These are phyloP conservation scores for Geranium rotundifolium DNA, from an alignment of 345 rosid genomes.

Conservation along the genomic window DNA sequence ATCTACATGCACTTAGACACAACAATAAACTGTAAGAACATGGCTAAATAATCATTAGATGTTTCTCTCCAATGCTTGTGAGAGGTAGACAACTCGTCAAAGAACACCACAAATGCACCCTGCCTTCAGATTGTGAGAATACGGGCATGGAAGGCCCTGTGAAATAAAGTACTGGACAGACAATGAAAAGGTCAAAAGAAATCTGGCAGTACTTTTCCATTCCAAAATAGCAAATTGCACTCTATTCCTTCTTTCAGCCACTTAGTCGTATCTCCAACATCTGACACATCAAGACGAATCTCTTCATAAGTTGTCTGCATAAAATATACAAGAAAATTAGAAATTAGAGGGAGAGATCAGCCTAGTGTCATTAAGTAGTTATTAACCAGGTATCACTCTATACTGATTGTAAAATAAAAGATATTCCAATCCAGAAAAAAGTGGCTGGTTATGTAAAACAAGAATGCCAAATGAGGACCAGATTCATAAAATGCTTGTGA, in stretches of 20 bases:
- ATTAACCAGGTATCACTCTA: too few species aligned
- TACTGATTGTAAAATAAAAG: not conserved
- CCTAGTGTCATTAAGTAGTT: not conserved
- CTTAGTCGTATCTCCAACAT: not conserved
- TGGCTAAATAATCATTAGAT: too few species aligned
- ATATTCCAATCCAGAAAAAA: not conserved
- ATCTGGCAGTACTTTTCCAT: conserved; percentile 50
- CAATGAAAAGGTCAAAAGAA: not conserved
- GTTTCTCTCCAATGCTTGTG: not conserved
- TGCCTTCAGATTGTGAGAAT: too few species aligned
- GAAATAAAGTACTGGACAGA: not conserved
- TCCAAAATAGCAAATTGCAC: conserved; percentile 78
- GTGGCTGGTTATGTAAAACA: not conserved
- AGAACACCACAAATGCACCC: not conserved
- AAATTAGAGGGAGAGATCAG: not conserved
- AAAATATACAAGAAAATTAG: too few species aligned
- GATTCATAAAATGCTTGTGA: too few species aligned
- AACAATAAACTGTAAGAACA: not conserved
- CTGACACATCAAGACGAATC: not conserved
- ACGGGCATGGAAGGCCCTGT: too few species aligned
- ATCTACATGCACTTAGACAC: not conserved
- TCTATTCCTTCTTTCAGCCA: conserved; percentile 21
- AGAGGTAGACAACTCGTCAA: not conserved
- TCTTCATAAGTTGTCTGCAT: not conserved
- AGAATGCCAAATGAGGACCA: not conserved